These are phyloP conservation scores for Cladosporium sp. DNA, from an alignment of 2,329 filamentous ascomycete species.

Conservation along the genomic window DNA sequence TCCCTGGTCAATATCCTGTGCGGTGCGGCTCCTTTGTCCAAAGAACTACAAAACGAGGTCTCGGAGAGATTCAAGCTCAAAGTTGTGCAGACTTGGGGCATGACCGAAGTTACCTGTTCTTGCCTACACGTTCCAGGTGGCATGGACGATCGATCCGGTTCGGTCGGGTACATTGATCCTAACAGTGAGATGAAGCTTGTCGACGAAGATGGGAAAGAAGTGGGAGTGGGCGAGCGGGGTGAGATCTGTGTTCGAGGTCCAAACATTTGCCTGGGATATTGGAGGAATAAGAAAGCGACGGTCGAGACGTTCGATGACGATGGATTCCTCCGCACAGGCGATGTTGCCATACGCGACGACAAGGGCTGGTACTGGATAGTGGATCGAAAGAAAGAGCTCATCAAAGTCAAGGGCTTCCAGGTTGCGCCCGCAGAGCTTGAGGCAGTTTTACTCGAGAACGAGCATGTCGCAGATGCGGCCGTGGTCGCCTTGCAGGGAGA, in stretches of 20 bases:
- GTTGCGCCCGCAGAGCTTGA: slow-evolving; percentile 53
- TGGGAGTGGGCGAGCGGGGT: slow-evolving; percentile 61
- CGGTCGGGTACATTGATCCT: slow-evolving; percentile 74
- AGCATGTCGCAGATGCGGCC: slow-evolving; percentile 47
- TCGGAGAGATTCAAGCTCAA: slow-evolving; percentile 73
- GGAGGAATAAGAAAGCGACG: slow-evolving; percentile 72
- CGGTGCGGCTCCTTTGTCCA: slow-evolving; percentile 81
- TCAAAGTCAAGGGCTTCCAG: slow-evolving; percentile 55
- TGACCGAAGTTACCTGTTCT: slow-evolving; percentile 79
- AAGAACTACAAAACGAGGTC: slow-evolving; percentile 75
- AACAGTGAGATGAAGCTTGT: slow-evolving; percentile 84
- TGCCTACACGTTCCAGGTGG: slow-evolving; percentile 41
- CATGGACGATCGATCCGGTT: slow-evolving; percentile 53
- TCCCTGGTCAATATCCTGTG: slow-evolving; percentile 81
- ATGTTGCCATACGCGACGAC: slow-evolving; percentile 76
- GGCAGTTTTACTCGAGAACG: slow-evolving; percentile 47
- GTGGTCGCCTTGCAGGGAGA: slow-evolving; percentile 50
- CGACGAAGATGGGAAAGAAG: slow-evolving; percentile 59
- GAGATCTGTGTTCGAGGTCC: slow-evolving; percentile 72
- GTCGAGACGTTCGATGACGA: slow-evolving; percentile 70
- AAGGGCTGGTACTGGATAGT: slow-evolving; percentile 87
- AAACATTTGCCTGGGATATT: slow-evolving; percentile 78
- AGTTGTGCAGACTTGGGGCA: slow-evolving; percentile 89
- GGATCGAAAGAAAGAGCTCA: slow-evolving; percentile 73
- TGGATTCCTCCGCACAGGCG: slow-evolving; percentile 88